Evolutionary conservation across 2,329 filamentous ascomycete genomes (phyloP).

Genomic region (Claviceps monticola): DNA sequence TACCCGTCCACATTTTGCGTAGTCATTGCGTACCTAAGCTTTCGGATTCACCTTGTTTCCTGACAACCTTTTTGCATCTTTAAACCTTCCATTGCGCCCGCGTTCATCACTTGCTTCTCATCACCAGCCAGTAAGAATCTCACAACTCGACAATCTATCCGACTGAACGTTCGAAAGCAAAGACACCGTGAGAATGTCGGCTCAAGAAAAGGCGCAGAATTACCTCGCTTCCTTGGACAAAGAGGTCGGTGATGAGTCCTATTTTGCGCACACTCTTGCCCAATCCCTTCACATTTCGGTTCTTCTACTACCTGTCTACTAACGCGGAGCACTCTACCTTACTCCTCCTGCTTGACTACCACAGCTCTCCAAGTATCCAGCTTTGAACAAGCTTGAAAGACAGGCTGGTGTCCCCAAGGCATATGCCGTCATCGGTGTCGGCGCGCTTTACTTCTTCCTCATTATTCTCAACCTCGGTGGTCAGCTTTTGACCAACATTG

Average conservation of each 20-base stretch:
- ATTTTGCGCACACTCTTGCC: not conserved
- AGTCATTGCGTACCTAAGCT: constrained; percentile 3
- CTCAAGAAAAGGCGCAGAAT: constrained; percentile 64
- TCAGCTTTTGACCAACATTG: constrained; percentile 76
- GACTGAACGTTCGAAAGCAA: constrained; percentile 5
- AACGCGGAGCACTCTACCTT: constrained; percentile 4
- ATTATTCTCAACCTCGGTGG: constrained; percentile 88
- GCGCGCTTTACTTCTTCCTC: constrained; percentile 74
- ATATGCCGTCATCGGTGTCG: constrained; percentile 65
- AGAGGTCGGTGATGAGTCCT: constrained; percentile 45
- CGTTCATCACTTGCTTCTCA: constrained; percentile 7
- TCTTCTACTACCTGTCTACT: constrained; percentile 13
- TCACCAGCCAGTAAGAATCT: not conserved
- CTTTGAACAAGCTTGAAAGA: constrained; percentile 75
- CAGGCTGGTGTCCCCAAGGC: constrained; percentile 73
- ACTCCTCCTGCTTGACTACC: not conserved
- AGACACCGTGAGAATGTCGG: constrained; percentile 41
- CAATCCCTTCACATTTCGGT: not conserved
- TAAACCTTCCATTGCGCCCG: not conserved
- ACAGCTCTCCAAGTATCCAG: constrained; percentile 74
- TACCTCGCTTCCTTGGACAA: constrained; percentile 70
- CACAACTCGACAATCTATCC: constrained; percentile 6
- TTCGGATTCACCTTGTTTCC: constrained; percentile 3
- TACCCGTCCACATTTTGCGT: constrained; percentile 8
- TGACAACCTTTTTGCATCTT: constrained; percentile 5